A percentile compares a stretch with the other conserved stretches of the same genome.
Evolutionary conservation across 2,329 filamentous ascomycete genomes (phyloP).

Genomic region (Ophiocordyceps camponoti-floridani): DNA sequence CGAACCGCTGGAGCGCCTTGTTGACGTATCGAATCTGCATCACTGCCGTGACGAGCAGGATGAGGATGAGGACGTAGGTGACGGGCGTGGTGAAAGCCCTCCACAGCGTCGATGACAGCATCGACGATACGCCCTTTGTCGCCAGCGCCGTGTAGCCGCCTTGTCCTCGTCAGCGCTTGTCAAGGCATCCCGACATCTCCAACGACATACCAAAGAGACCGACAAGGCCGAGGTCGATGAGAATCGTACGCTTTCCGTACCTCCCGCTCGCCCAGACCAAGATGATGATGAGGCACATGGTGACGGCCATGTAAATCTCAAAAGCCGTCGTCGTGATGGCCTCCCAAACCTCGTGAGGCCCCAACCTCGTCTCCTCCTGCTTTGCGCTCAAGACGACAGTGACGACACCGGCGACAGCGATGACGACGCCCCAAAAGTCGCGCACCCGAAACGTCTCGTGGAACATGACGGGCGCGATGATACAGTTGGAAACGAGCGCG

Average conservation of each 20-base stretch:
- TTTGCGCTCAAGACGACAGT: conserved; percentile 86
- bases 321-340: conserved; percentile 81
- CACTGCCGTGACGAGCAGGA: conserved; percentile 69
- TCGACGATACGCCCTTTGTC: conserved; percentile 89
- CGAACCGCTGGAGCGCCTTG: conserved; percentile 70
- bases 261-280: conserved; percentile 69
- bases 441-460: conserved; percentile 74
- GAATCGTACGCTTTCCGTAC: conserved; percentile 71
- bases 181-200: neutral
- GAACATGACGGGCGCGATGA: conserved; percentile 87
- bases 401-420: conserved; percentile 76
- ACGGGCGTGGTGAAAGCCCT: conserved; percentile 81
- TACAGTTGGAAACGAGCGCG: conserved; percentile 85
- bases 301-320: conserved; percentile 73
- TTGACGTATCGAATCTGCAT: conserved; percentile 98
- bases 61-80: conserved; percentile 66
- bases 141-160: conserved; percentile 92
- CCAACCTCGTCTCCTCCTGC: conserved; percentile 75
- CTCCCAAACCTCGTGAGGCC: conserved; percentile 76
- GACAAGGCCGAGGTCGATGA: conserved; percentile 86
- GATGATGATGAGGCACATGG: conserved; percentile 50
- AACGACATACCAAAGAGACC: conserved; percentile 62
- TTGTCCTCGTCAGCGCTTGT: conserved; percentile 13
- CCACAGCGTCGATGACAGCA: conserved; percentile 82
- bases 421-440: conserved; percentile 74